Base-by-base conservation (phyloP, 163 green algal genomes). In the Volvox carteri region DNA sequence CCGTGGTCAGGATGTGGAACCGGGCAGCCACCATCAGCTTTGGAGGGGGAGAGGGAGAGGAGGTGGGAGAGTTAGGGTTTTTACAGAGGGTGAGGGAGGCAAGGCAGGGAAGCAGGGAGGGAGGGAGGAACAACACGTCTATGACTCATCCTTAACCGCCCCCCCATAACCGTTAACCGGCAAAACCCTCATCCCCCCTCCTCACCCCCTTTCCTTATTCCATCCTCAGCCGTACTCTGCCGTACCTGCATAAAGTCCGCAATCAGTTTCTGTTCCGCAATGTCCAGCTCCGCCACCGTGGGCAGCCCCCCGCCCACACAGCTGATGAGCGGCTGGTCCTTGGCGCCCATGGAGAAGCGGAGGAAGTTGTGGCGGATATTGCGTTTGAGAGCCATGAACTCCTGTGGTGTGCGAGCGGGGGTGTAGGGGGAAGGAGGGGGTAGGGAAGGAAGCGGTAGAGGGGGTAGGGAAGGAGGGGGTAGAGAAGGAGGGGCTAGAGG, bases 1-100 rank as follows among this genome's bases (percentile, higher is more conserved):
- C 21, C 23, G 76, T 60, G 42, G 80, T 92, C 44, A 96, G 73
- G 54, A 96, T 84, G 80, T 93, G 81, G 92, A 94, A 97, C 50
- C 94, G 91, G 1, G 83, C 87, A 7, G 86, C 83, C 25, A 87
- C 67, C 79, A 86, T 86, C 35, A 95, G 83, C 83, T 93, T 90
- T 2, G 93, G 65, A 23, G 19, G 56, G 14, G 56, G 16, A 30
- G 18, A 14, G 37, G 11, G 35, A n/a, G 68, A n/a, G n/a, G n/a
- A n/a, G n/a, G n/a, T n/a, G n/a, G n/a, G n/a, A n/a, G n/a, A n/a
- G n/a, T n/a, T n/a, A n/a, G n/a, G n/a, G n/a, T n/a, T n/a, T n/a
- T n/a, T n/a, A n/a, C n/a, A n/a, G n/a, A n/a, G n/a, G n/a, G n/a
- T n/a, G n/a, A n/a, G n/a, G n/a, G n/a, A n/a, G n/a, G n/a, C n/a